Evolutionary conservation across 257 asterid genomes (phyloP).

Genomic region (Salvia hispanica): DNA sequence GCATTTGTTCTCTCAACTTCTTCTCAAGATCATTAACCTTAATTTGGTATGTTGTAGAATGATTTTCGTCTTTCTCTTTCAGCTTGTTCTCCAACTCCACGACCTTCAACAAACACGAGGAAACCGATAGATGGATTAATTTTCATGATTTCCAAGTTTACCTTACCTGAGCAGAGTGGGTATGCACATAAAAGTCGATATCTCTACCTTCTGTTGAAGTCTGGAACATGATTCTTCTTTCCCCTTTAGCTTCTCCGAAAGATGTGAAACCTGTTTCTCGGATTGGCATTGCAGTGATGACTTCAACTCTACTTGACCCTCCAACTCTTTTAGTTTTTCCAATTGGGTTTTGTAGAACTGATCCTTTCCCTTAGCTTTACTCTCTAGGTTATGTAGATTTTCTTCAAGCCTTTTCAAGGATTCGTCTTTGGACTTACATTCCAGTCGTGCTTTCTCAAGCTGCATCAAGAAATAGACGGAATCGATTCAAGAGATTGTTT

Average conservation of each 20-base stretch:
- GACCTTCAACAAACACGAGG: constrained; percentile 47
- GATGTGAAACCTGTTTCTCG: constrained; percentile 66
- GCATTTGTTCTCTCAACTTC: constrained; percentile 61
- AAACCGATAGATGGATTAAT: neutral
- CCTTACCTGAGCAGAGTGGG: neutral
- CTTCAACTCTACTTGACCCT: constrained; percentile 66
- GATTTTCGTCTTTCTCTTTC: constrained; percentile 55
- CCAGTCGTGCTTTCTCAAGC: constrained; percentile 87
- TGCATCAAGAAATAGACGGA: constrained; percentile 29
- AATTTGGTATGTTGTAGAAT: constrained; percentile 50
- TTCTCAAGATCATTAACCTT: constrained; percentile 80
- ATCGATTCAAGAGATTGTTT: neutral
- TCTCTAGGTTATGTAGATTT: constrained; percentile 70
- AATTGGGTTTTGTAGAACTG: constrained; percentile 64
- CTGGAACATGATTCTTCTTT: constrained; percentile 69
- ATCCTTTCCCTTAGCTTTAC: constrained; percentile 81
- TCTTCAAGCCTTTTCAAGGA: constrained; percentile 79
- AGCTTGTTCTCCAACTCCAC: constrained; percentile 74
- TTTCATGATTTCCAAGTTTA: neutral
- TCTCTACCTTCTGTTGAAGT: constrained; percentile 79
- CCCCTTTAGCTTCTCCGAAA: constrained; percentile 70
- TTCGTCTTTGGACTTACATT: constrained; percentile 72
- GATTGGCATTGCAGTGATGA: constrained; percentile 55
- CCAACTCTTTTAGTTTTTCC: constrained; percentile 80
- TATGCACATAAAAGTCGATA: neutral